These are phyloP conservation scores for Ocimum tenuiflorum DNA, from an alignment of 257 asterid genomes.

Conservation along the genomic window DNA sequence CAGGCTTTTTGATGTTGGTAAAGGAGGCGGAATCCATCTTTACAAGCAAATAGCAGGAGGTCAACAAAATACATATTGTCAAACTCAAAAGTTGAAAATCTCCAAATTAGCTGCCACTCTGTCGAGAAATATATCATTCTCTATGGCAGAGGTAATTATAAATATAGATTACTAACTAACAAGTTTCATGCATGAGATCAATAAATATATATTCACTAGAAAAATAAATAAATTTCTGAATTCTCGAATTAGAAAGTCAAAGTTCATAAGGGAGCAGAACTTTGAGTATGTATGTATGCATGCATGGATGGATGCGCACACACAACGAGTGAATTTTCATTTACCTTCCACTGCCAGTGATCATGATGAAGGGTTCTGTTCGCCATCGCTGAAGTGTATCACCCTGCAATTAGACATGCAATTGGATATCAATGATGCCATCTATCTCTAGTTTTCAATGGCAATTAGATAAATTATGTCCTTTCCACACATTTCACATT, in stretches of 20 bases:
- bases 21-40: slow-evolving; percentile 91
- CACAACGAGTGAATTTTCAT: neutral
- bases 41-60: slow-evolving; percentile 21
- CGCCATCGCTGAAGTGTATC: slow-evolving; percentile 95
- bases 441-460: neutral
- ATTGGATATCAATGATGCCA: neutral
- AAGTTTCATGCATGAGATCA: slow-evolving; percentile 3
- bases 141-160: neutral
- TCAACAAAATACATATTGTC: neutral
- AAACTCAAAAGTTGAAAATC: slow-evolving; percentile 9
- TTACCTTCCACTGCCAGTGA: slow-evolving; percentile 96
- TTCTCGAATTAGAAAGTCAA: slow-evolving; percentile 4
- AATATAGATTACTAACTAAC: neutral
- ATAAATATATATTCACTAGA: neutral
- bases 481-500: neutral
- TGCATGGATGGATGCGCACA: neutral
- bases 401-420: slow-evolving; percentile 47
- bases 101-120: slow-evolving; percentile 2
- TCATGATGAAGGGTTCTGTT: slow-evolving; percentile 96
- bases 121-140: neutral
- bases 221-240: neutral
- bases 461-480: neutral
- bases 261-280: too few species aligned
- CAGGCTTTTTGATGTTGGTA: slow-evolving; percentile 51
- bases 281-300: too few species aligned